phyloP scores from a whole-genome alignment of 1,284 basidiomycete species.

The Spongispora temasekensis region DNA sequence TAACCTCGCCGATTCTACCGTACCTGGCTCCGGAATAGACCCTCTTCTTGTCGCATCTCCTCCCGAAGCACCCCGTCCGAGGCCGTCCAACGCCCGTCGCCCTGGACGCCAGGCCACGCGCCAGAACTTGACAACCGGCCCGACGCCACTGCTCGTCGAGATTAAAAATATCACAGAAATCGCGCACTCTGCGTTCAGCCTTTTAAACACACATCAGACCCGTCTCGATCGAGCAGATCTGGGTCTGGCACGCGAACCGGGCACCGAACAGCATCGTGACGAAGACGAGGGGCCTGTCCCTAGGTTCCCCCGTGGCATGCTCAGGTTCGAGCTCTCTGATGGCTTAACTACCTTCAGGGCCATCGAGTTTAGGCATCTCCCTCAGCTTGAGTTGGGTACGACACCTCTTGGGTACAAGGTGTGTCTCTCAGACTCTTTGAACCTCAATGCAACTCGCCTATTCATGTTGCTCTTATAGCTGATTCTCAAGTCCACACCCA shows the following conservation, averaged over 20 bases:
- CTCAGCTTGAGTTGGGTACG: constrained; percentile 60
- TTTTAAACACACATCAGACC: constrained; percentile 62
- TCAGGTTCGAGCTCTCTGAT: constrained; percentile 68
- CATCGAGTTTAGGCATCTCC: constrained; percentile 65
- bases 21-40: constrained; percentile 62
- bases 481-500: constrained; percentile 58
- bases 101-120: constrained; percentile 5
- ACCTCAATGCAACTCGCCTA: constrained; percentile 1
- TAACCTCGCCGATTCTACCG: constrained; percentile 67
- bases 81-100: background rate
- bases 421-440: constrained; percentile 18
- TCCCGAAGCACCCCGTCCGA: constrained; percentile 4
- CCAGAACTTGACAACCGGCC: constrained; percentile 33
- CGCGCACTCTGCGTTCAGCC: constrained; percentile 66
- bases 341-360: constrained; percentile 61
- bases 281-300: constrained; percentile 75
- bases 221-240: constrained; percentile 61
- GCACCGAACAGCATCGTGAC: constrained; percentile 51
- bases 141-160: constrained; percentile 63
- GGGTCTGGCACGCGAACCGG: constrained; percentile 43
- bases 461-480: constrained; percentile 55
- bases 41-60: constrained; percentile 44
- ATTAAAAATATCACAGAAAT: constrained; percentile 75
- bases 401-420: constrained; percentile 78
- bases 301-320: constrained; percentile 70